Percentiles rank a stretch among this genome's conserved stretches.
These are phyloP conservation scores for Suillus hirtellus DNA, from an alignment of 768 basidiomycete genomes.

Conservation along the genomic window DNA sequence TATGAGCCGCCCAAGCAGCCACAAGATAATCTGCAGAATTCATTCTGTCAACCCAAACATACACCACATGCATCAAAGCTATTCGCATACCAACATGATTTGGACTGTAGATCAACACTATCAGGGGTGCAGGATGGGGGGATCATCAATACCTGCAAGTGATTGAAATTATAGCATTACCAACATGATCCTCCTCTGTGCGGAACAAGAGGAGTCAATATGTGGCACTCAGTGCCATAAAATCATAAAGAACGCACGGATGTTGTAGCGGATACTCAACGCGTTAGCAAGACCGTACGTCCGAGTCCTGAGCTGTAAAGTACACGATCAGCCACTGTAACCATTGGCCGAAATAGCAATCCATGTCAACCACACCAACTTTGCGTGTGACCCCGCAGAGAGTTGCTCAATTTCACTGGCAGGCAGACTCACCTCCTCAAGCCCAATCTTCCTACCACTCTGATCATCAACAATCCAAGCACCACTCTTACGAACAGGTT, in stretches of 20 bases:
- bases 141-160: neutral
- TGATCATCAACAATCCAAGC: constrained; percentile 46
- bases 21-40: constrained; percentile 49
- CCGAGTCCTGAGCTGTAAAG: constrained; percentile 35
- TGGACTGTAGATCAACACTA: constrained; percentile 65
- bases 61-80: neutral
- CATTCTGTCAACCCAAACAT: neutral
- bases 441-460: constrained; percentile 35
- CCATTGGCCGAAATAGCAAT: neutral
- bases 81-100: constrained; percentile 59
- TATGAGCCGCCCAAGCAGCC: constrained; percentile 56
- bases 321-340: neutral
- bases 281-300: constrained; percentile 41
- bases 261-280: constrained; percentile 33
- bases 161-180: constrained; percentile 24
- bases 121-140: constrained; percentile 11
- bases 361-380: neutral
- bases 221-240: neutral
- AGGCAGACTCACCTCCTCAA: constrained; percentile 36
- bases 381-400: neutral
- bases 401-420: neutral
- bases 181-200: constrained; percentile 40
- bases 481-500: constrained; percentile 25
- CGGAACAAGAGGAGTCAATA: constrained; percentile 2
- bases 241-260: constrained; percentile 27